Conservation (phyloP, 192 early-diverging fungal species). For the Rhizoclosmatium sp. region DNA sequence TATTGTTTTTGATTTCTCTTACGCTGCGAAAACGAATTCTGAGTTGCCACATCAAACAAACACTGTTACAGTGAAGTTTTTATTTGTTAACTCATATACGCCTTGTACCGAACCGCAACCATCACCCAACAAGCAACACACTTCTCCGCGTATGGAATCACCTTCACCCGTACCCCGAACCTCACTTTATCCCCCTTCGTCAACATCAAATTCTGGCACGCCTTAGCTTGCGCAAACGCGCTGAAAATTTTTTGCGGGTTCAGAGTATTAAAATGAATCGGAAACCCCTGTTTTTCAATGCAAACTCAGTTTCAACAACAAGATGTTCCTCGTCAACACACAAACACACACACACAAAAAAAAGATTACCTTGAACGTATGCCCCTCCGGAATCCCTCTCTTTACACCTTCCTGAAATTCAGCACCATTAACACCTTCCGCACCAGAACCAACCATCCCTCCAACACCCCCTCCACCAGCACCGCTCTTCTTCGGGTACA, state of each 20-base stretch:
- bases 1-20: background rate
- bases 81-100: slow-evolving; percentile 5
- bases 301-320: background rate
- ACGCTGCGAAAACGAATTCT: background rate
- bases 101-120: slow-evolving; percentile 41
- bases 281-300: slow-evolving; percentile 43
- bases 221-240: slow-evolving; percentile 30
- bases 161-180: slow-evolving; percentile 43
- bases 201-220: slow-evolving; percentile 44
- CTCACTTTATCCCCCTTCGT: slow-evolving; percentile 52
- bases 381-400: slow-evolving; percentile 40
- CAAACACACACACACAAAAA: background rate
- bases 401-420: slow-evolving; percentile 41
- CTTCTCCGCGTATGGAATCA: slow-evolving; percentile 46
- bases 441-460: background rate
- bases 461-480: background rate
- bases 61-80: background rate
- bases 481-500: background rate
- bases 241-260: slow-evolving; percentile 42
- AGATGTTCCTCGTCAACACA: background rate
- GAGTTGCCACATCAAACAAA: background rate
- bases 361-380: slow-evolving; percentile 42
- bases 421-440: slow-evolving; percentile 1
- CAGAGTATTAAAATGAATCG: slow-evolving; percentile 39
- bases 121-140: slow-evolving; percentile 54